Evolutionary conservation across 208 protist species (phyloP), one percentile per base, ranked within the genome.

Genomic region (Leishmania lainsoni): DNA sequence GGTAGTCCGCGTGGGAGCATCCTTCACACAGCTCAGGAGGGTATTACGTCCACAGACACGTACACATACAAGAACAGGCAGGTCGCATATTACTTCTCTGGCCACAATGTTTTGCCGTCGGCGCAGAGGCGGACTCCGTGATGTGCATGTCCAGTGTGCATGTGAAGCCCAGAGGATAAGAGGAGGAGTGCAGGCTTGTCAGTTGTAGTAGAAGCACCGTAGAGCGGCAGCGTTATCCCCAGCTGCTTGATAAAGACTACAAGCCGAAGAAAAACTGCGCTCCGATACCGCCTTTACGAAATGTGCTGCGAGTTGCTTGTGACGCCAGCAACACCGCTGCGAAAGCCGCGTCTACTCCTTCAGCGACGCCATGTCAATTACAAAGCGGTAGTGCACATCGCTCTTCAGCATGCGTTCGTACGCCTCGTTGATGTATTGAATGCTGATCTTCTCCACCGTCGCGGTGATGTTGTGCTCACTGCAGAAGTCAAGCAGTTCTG

Each of bases 401-500:
- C 83, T 90, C 83, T 89, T 90, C 51, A 87, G 61, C 81, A 93
- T 91, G 54, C 90, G 90, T 75, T 92, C 87, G 79, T 90, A 94
- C 39, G 90, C 92, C 70, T 89, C 83, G 77, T 95, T 95, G 87
- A 95, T 92, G 70, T 92, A 80, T 51, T 89, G 69, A 56, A 93
- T 93, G 32, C 76, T 81, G 78, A 95, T 92, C 79, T 89, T 83
- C 83, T 95, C 89, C 58, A 94, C 89, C 14, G 91, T 87, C 45
- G 90, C 86, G 9, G 82, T 79, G 72, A 97, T 94, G 78, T 86
- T 85, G 85, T 97, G 86, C 80, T 92, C 81, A 59, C 76, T 84
- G 76, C 92, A 96, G 80, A 98, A 92, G 83, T 96, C 88, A 14
- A 98, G 83, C 89, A 98, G 94, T 75, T 97, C 95, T 97, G 92